A percentile compares a stretch with the other conserved stretches of the same genome.
Evolutionary conservation across 2,329 filamentous ascomycete species (phyloP).

Genomic region (Davidsoniella neocaledoniae): DNA sequence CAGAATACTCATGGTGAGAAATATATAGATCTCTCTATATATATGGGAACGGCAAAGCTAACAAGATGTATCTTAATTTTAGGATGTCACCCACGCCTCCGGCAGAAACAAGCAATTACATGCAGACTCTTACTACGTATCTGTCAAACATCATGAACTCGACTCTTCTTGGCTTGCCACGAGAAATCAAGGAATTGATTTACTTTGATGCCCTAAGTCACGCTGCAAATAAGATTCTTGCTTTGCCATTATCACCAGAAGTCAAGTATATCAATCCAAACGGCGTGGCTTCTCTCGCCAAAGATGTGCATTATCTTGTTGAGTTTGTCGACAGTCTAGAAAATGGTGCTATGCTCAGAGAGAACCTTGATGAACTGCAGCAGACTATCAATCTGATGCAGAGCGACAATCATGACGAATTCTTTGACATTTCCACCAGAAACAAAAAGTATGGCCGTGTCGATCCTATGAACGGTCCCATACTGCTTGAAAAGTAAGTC

Average conservation of each 20-base stretch:
- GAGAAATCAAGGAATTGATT: conserved; percentile 92
- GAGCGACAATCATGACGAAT: conserved; percentile 83
- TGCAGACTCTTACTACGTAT: conserved; percentile 86
- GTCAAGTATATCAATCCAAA: conserved; percentile 80
- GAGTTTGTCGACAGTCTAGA: conserved; percentile 76
- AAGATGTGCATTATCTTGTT: conserved; percentile 70
- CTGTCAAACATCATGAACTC: conserved; percentile 93
- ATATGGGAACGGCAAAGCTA: background rate
- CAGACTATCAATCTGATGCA: conserved; percentile 85
- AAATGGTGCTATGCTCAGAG: conserved; percentile 66
- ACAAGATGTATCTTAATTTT: background rate
- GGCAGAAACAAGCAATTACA: conserved; percentile 73
- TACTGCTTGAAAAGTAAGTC: conserved; percentile 75
- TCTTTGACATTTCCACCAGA: conserved; percentile 76
- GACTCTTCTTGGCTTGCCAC: conserved; percentile 78
- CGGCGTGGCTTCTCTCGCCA: conserved; percentile 62
- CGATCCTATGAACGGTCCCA: conserved; percentile 74
- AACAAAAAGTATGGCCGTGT: conserved; percentile 93
- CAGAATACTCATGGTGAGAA: conserved; percentile 79
- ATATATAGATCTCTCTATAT: background rate
- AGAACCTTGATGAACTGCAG: conserved; percentile 81
- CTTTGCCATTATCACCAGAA: conserved; percentile 57
- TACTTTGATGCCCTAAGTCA: conserved; percentile 94
- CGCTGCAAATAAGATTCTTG: conserved; percentile 69
- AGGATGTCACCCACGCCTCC: conserved; percentile 41